Base-by-base conservation (phyloP, 441 rosid genomes). In the Oxalis stricta region DNA sequence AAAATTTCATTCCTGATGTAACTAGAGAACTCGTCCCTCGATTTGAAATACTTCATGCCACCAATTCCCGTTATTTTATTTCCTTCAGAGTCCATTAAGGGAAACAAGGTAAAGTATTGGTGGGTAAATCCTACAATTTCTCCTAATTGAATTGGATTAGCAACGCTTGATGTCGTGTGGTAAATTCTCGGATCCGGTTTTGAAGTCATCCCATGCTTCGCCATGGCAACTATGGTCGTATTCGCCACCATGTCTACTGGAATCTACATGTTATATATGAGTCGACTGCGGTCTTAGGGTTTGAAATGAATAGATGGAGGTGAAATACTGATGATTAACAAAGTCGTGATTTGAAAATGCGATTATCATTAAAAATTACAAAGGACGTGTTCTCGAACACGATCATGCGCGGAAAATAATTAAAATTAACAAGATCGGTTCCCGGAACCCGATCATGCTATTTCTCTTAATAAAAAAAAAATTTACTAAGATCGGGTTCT, bases 221-320 rank as follows among this genome's bases (percentile, higher is more conserved):
- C 92, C n/a, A 89, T 77, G 58, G 98, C 96, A 54, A 94, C 98
- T 57, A 89, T 45, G 20, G 80, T 80, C 33, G 98, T 94, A 52
- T 89, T 89, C 1, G 83, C 96, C 2, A 91, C 98, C 80, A 85
- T 82, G 55, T 85, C 96, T 29, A 82, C 94, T 5, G 94, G 98
- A 24, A 91, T 87, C 87, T 75, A 63, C 34, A 55, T n/a, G n/a
- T n/a, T n/a, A n/a, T n/a, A n/a, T n/a, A n/a, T n/a, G n/a, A n/a
- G n/a, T n/a, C n/a, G n/a, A n/a, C n/a, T n/a, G n/a, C n/a, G n/a
- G n/a, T n/a, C n/a, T n/a, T n/a, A n/a, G n/a, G n/a, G n/a, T n/a
- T n/a, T n/a, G n/a, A n/a, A n/a, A n/a, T n/a, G n/a, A n/a, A n/a
- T n/a, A n/a, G n/a, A n/a, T n/a, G n/a, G n/a, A n/a, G n/a, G n/a